Evolutionary conservation across 2,329 filamentous ascomycete species (phyloP), one percentile per base, ranked within the genome.

Genomic region (Aspergillus ibericus): DNA sequence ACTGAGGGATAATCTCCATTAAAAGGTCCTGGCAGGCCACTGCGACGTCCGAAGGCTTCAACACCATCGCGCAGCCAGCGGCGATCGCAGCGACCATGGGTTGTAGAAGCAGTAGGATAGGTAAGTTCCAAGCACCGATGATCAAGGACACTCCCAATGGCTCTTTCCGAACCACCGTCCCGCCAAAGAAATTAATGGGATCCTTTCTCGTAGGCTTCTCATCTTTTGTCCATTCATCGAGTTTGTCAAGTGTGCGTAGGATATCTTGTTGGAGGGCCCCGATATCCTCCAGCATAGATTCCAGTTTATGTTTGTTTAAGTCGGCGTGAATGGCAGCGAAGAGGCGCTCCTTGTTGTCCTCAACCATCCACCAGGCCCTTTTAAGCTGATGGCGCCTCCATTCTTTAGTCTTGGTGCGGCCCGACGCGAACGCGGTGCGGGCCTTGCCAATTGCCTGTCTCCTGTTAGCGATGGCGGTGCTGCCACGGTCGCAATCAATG

Each of bases 71-170:
- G 50, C 69, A 72, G 5, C 80, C 80, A 1, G 80, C 78, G 2
- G 78, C 72, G 16, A 81, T 77, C 15, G 78, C 79, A 15, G 73
- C 76, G 22, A 80, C 59, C 35, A 79, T 63, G 18, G 78, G 78
- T 54, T 75, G 70, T 0, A 81, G 50, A 0, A 72, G 57, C 3
- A 78, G 66, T 3, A 72, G 60, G 51, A 81, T 65, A 0, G 80
- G 79, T 16, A 76, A 81, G 58, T 82, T 82, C 79, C 79, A 82
- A 2, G 79, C 71, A 0, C 76, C 75, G 20, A 82, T 77, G 42
- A 82, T 74, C 9, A 82, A 70, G 0, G 72, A 70, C 1, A 81
- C 74, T 5, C 79, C 80, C 2, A 76, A 67, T 1, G 80, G 79
- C 61, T 81, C 78, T 49, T 77, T 75, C 10, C 77, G 73, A 13